Evolutionary conservation across 2,329 filamentous ascomycete species (phyloP).

Genomic region (Xylariaceae sp.): DNA sequence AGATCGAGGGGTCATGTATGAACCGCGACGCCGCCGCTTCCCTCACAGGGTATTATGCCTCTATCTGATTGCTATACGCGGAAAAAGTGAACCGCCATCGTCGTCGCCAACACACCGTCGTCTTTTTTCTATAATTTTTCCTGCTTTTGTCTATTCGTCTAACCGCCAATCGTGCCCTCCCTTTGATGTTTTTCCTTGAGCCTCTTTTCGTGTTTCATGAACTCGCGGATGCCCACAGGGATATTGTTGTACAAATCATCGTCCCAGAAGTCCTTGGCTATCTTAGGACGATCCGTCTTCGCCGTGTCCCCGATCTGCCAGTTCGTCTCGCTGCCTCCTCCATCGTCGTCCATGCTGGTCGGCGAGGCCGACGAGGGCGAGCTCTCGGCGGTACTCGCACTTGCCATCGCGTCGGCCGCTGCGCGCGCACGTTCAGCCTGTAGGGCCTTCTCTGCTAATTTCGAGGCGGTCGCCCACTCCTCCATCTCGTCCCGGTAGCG

Average conservation of each 20-base stretch:
- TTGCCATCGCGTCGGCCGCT: slow-evolving; percentile 1
- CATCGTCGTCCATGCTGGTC: slow-evolving; percentile 72
- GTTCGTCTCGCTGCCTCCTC: slow-evolving; percentile 65
- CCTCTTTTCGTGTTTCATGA: slow-evolving; percentile 95
- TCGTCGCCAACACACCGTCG: not conserved
- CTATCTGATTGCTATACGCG: not conserved
- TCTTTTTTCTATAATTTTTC: not conserved
- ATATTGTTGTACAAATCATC: slow-evolving; percentile 72
- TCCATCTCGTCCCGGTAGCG: slow-evolving; percentile 86
- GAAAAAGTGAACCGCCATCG: not conserved
- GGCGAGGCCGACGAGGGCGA: not conserved
- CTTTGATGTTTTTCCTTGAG: slow-evolving; percentile 67
- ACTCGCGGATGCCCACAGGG: slow-evolving; percentile 89
- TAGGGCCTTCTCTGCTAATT: slow-evolving; percentile 55
- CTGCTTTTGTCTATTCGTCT: slow-evolving; percentile 4
- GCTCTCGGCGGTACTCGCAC: slow-evolving; percentile 12
- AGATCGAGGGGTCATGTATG: slow-evolving; percentile 1
- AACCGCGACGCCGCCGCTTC: not conserved
- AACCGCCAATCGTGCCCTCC: slow-evolving; percentile 47
- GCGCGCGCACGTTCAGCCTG: slow-evolving; percentile 32
- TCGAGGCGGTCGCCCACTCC: slow-evolving; percentile 66
- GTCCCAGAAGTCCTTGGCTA: slow-evolving; percentile 50
- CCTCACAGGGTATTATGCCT: slow-evolving; percentile 8
- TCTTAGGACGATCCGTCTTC: slow-evolving; percentile 36
- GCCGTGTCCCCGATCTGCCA: slow-evolving; percentile 42